Evolutionary conservation across 2,329 filamentous ascomycete species (phyloP).

Genomic region (Colletotrichum spaethianum): DNA sequence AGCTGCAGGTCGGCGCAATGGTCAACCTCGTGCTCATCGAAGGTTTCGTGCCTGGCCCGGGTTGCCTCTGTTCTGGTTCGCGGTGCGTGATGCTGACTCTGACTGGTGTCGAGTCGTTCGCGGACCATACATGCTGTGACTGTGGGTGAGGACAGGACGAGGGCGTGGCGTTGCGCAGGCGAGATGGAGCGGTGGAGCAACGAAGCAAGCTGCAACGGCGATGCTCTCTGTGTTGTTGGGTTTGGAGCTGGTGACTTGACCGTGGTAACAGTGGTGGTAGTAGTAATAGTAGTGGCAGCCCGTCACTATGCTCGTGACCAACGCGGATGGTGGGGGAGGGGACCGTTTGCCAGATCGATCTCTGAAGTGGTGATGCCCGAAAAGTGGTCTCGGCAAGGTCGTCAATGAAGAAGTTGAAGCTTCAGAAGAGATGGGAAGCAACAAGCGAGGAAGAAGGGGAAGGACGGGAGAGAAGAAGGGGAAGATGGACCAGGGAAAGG

Average conservation of each 20-base stretch:
- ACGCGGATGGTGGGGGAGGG: not conserved
- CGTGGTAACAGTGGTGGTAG: not conserved
- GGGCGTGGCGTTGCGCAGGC: conserved; percentile 28
- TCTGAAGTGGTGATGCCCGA: not conserved
- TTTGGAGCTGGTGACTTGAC: not conserved
- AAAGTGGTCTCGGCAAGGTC: not conserved
- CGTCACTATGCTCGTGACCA: conserved; percentile 5
- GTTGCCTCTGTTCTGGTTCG: conserved; percentile 34
- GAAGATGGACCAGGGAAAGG: not conserved
- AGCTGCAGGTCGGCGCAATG: conserved; percentile 26
- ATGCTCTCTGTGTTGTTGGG: conserved; percentile 2
- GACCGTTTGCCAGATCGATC: conserved; percentile 4
- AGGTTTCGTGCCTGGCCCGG: conserved; percentile 11
- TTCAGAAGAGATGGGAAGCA: conserved; percentile 9
- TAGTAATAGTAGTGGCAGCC: not conserved
- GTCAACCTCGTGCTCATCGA: conserved; percentile 30
- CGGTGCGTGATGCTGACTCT: conserved; percentile 34
- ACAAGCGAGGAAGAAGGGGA: conserved; percentile 14
- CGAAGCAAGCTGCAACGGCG: conserved; percentile 3
- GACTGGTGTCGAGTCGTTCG: conserved; percentile 40
- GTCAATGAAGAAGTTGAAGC: conserved; percentile 26
- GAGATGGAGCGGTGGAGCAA: conserved; percentile 27
- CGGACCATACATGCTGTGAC: conserved; percentile 38
- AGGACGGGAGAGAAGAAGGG: conserved; percentile 19
- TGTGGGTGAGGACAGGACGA: conserved; percentile 13